Evolutionary conservation across 805 yeast genomes (phyloP).

Genomic region (Pichia exigua): DNA sequence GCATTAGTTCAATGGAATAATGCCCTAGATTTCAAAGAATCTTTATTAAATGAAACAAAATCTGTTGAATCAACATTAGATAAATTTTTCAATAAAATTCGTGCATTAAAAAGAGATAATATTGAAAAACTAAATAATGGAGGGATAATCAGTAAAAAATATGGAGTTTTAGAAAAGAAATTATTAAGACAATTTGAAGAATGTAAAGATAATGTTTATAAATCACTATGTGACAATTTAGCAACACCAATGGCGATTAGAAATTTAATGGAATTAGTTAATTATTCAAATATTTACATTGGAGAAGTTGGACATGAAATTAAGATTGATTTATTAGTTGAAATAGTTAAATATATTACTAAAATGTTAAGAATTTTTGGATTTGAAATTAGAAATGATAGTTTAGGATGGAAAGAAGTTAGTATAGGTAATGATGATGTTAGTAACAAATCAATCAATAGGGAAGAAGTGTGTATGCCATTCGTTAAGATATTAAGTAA

Average conservation of each 20-base stretch:
- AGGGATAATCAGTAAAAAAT: conserved; percentile 53
- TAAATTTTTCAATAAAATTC: conserved; percentile 80
- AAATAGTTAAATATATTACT: conserved; percentile 61
- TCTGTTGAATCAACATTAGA: conserved; percentile 65
- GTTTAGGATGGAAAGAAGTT: conserved; percentile 70
- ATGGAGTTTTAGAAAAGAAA: conserved; percentile 45
- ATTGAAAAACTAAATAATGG: conserved; percentile 42
- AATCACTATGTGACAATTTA: conserved; percentile 82
- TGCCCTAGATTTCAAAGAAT: conserved; percentile 85
- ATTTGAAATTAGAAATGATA: conserved; percentile 59
- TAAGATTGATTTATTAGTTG: conserved; percentile 58
- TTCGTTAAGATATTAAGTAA: conserved; percentile 67
- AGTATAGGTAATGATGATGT: conserved; percentile 7
- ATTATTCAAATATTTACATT: conserved; percentile 66
- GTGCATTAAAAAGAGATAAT: conserved; percentile 70
- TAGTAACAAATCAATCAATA: conserved; percentile 14
- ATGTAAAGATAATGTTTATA: conserved; percentile 56
- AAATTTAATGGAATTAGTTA: conserved; percentile 57
- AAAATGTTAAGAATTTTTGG: conserved; percentile 69
- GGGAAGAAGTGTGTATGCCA: conserved; percentile 73
- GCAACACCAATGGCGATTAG: conserved; percentile 71
- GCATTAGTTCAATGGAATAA: conserved; percentile 89
- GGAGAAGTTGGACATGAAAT: conserved; percentile 42
- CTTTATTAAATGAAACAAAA: conserved; percentile 67
- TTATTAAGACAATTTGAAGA: conserved; percentile 35